These are phyloP conservation scores for Starmera caribaea DNA, from an alignment of 805 yeast genomes.

Conservation along the genomic window DNA sequence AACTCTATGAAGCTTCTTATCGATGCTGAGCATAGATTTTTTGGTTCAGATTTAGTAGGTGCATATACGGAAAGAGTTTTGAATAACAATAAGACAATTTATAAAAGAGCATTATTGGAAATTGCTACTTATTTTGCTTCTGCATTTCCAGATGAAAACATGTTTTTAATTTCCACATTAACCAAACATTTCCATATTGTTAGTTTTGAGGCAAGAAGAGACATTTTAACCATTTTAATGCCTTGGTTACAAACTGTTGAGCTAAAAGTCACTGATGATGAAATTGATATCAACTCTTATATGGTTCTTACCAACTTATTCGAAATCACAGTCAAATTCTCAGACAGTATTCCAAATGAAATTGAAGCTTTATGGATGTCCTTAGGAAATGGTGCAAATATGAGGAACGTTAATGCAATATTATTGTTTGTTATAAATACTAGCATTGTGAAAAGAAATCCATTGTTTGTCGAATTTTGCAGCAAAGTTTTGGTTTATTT, in stretches of 20 bases:
- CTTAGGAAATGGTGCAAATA: slow-evolving; percentile 64
- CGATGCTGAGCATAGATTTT: slow-evolving; percentile 51
- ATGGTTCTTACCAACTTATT: slow-evolving; percentile 78
- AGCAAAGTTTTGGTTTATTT: slow-evolving; percentile 76
- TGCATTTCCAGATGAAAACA: slow-evolving; percentile 47
- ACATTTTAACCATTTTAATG: slow-evolving; percentile 65
- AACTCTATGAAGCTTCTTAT: slow-evolving; percentile 66
- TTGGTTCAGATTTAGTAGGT: slow-evolving; percentile 42
- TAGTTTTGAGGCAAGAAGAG: slow-evolving; percentile 52
- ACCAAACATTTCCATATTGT: slow-evolving; percentile 61
- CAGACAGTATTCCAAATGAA: slow-evolving; percentile 69
- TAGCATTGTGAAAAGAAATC: slow-evolving; percentile 60
- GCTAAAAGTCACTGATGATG: slow-evolving; percentile 36
- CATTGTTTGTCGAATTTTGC: slow-evolving; percentile 67
- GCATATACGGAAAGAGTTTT: slow-evolving; percentile 62
- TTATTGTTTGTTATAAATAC: slow-evolving; percentile 59
- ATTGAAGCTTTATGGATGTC: slow-evolving; percentile 96
- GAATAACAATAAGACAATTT: slow-evolving; percentile 72
- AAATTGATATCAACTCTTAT: slow-evolving; percentile 28
- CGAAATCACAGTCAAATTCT: slow-evolving; percentile 74
- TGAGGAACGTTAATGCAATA: slow-evolving; percentile 61
- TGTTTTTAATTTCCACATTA: slow-evolving; percentile 58
- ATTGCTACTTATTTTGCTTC: slow-evolving; percentile 66
- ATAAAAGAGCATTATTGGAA: slow-evolving; percentile 77
- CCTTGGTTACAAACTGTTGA: slow-evolving; percentile 93